These are phyloP conservation scores for Teunomyces gatunensis DNA, from an alignment of 805 yeast genomes.

Conservation along the genomic window DNA sequence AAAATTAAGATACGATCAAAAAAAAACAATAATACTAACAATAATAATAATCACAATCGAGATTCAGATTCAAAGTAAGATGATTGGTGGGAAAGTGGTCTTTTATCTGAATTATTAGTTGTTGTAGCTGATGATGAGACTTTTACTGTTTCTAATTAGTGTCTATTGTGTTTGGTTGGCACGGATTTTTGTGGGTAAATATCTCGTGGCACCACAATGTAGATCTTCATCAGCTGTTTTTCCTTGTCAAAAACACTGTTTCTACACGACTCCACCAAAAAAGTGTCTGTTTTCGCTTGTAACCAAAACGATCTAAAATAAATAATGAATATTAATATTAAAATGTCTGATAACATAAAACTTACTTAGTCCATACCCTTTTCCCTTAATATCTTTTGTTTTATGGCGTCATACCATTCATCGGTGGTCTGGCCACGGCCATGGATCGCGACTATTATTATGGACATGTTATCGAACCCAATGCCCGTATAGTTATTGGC, in stretches of 20 bases:
- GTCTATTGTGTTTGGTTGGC: too few species aligned
- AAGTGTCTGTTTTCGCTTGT: background rate
- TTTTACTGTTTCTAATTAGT: too few species aligned
- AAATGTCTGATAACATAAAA: background rate
- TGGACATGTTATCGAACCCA: conserved; percentile 82
- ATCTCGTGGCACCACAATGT: too few species aligned
- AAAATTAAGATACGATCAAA: background rate
- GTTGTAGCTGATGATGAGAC: too few species aligned
- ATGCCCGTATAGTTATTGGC: conserved; percentile 74
- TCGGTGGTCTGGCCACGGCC: conserved; percentile 40
- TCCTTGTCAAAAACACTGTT: too few species aligned
- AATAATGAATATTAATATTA: background rate
- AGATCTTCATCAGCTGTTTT: too few species aligned
- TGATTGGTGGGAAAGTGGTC: too few species aligned
- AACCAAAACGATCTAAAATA: background rate
- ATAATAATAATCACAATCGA: too few species aligned
- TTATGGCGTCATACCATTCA: conserved; percentile 60
- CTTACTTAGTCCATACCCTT: conserved; percentile 3
- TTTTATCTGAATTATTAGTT: too few species aligned
- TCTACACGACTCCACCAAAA: background rate
- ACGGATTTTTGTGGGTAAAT: too few species aligned
- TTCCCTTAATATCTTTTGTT: conserved; percentile 24
- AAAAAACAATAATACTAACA: background rate
- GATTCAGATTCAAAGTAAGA: background rate
- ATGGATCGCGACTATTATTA: conserved; percentile 65